These are phyloP conservation scores for Sarcomyxa edulis DNA, from an alignment of 768 basidiomycete genomes.

Conservation along the genomic window DNA sequence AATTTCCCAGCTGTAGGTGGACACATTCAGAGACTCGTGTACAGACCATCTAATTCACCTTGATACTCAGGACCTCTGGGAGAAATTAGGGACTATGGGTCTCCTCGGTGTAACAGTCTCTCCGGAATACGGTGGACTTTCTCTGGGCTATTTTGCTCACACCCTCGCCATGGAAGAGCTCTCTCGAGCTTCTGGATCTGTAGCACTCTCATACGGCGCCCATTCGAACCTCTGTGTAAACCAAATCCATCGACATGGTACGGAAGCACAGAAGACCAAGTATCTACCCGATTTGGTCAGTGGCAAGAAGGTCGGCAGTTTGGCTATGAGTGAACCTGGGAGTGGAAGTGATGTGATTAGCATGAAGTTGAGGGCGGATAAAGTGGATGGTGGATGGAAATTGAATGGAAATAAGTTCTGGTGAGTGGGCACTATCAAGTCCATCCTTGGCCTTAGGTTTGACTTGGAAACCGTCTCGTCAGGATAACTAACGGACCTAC, in stretches of 20 bases:
- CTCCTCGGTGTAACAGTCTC: slow-evolving; percentile 84
- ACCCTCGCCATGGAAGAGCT: slow-evolving; percentile 94
- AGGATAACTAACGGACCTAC: slow-evolving; percentile 96
- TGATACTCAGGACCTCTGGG: slow-evolving; percentile 67
- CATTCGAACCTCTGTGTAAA: slow-evolving; percentile 89
- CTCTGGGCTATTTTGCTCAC: slow-evolving; percentile 81
- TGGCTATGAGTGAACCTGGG: slow-evolving; percentile 94
- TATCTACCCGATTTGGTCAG: slow-evolving; percentile 78
- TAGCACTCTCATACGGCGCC: slow-evolving; percentile 88
- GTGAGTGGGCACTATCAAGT: slow-evolving; percentile 44
- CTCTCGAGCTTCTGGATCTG: slow-evolving; percentile 85
- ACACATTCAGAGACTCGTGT: slow-evolving; percentile 1
- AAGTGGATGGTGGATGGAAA: slow-evolving; percentile 68
- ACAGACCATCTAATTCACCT: slow-evolving; percentile 3
- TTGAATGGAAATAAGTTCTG: slow-evolving; percentile 94
- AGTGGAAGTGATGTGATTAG: slow-evolving; percentile 95
- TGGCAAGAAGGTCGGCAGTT: slow-evolving; percentile 80
- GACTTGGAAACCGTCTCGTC: not conserved
- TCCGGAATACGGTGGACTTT: slow-evolving; percentile 76
- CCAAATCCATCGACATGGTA: slow-evolving; percentile 83
- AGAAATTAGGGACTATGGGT: slow-evolving; percentile 89
- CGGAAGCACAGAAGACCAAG: slow-evolving; percentile 74
- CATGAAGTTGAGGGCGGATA: slow-evolving; percentile 82
- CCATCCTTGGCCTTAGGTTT: slow-evolving; percentile 4
- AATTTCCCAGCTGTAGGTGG: slow-evolving; percentile 64